Percentiles rank a stretch among this genome's conserved stretches.
phyloP scores from a whole-genome alignment of 2,329 filamentous ascomycete genomes.

The Cytospora mali region DNA sequence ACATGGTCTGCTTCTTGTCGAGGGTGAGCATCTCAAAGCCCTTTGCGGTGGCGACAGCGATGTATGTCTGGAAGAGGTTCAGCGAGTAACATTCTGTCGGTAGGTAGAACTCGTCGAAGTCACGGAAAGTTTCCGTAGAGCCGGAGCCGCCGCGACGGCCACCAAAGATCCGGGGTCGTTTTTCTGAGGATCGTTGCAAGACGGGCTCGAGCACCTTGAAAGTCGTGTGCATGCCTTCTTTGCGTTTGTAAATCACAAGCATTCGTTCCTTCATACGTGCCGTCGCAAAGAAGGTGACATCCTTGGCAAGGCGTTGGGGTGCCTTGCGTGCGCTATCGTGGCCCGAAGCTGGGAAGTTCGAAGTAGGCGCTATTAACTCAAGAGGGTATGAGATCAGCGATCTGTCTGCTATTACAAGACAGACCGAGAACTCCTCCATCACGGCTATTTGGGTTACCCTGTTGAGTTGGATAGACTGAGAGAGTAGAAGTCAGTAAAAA shows the following conservation, averaged over 20 bases:
- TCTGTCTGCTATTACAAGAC: conserved; percentile 88
- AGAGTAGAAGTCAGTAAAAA: conserved; percentile 31
- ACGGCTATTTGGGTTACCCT: conserved; percentile 92
- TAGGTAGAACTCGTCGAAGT: conserved; percentile 99
- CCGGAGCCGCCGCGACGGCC: conserved; percentile 63
- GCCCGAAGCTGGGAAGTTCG: conserved; percentile 61
- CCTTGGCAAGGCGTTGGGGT: conserved; percentile 89
- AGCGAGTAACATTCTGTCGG: conserved; percentile 93
- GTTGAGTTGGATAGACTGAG: conserved; percentile 76
- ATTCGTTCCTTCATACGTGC: conserved; percentile 97
- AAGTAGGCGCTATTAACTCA: conserved; percentile 74
- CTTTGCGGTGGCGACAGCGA: conserved; percentile 87
- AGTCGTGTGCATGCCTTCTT: conserved; percentile 86
- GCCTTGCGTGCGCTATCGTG: conserved; percentile 78
- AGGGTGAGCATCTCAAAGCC: conserved; percentile 95
- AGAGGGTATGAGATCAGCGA: conserved; percentile 91
- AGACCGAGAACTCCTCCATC: conserved; percentile 92
- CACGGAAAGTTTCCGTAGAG: conserved; percentile 91
- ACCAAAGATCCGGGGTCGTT: conserved; percentile 70
- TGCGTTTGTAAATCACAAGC: conserved; percentile 95
- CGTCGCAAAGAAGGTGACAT: conserved; percentile 95
- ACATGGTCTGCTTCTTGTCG: conserved; percentile 96
- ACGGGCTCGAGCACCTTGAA: conserved; percentile 98
- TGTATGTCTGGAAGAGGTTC: conserved; percentile 93
- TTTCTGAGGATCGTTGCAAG: conserved; percentile 87